Conservation (phyloP, 257 asterid genomes). For the Forsythia suspensa region DNA sequence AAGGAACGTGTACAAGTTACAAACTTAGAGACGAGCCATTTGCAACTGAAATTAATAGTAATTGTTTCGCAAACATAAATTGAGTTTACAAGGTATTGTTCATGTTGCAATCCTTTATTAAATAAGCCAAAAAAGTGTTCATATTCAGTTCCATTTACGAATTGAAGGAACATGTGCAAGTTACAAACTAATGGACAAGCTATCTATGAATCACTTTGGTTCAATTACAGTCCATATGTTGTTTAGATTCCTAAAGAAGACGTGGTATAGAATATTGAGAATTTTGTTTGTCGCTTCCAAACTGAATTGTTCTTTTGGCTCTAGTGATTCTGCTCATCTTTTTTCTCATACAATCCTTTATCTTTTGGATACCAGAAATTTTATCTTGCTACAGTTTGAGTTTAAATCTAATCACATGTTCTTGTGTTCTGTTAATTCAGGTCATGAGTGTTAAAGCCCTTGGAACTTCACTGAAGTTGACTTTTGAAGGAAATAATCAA, state of each 20-base stretch:
- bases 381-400: not conserved
- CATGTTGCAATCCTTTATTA: not conserved
- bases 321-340: not conserved
- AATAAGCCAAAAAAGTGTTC: not conserved
- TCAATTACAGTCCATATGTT: not conserved
- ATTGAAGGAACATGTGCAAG: not conserved
- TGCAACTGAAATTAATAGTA: no score
- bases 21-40: not conserved
- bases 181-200: not conserved
- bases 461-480: constrained; percentile 78
- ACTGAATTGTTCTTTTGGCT: not conserved
- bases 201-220: not conserved
- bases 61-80: no score
- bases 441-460: constrained; percentile 95
- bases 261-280: not conserved
- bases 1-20: not conserved
- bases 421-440: constrained; percentile 36
- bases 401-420: constrained; percentile 7
- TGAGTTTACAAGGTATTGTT: not conserved
- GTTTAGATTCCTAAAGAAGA: not conserved
- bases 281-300: not conserved
- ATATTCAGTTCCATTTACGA: not conserved
- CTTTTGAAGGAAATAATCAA: constrained; percentile 85
- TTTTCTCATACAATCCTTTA: not conserved
- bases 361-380: not conserved